These are phyloP conservation scores for Fusarium armeniacum DNA, from an alignment of 2,329 filamentous ascomycete genomes.

Conservation along the genomic window DNA sequence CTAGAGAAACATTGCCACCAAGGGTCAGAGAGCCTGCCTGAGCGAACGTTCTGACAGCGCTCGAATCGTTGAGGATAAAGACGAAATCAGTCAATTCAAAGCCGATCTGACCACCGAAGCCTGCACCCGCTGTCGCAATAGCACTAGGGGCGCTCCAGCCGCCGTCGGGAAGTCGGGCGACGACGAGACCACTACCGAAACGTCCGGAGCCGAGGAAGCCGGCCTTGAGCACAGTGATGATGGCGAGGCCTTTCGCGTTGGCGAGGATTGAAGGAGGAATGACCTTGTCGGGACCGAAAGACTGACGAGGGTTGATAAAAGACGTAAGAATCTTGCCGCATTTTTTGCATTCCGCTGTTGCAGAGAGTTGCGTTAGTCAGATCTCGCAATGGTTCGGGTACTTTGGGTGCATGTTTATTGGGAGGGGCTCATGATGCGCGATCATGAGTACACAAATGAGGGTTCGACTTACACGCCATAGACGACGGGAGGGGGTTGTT, in stretches of 20 bases:
- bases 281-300: slow-evolving; percentile 96
- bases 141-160: slow-evolving; percentile 86
- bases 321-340: slow-evolving; percentile 95
- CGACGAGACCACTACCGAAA: slow-evolving; percentile 85
- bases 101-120: slow-evolving; percentile 88
- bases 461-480: slow-evolving; percentile 72
- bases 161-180: slow-evolving; percentile 82
- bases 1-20: slow-evolving; percentile 95
- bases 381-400: slow-evolving; percentile 8
- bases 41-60: slow-evolving; percentile 92
- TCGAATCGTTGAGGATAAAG: slow-evolving; percentile 95
- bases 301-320: slow-evolving; percentile 92
- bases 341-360: slow-evolving; percentile 93
- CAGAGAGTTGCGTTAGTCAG: slow-evolving; percentile 27
- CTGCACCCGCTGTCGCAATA: slow-evolving; percentile 84
- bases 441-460: slow-evolving; percentile 26
- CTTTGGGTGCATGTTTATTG: slow-evolving; percentile 21
- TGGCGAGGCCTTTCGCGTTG: slow-evolving; percentile 90
- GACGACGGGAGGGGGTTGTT: slow-evolving; percentile 77
- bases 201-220: slow-evolving; percentile 87
- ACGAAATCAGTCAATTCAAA: slow-evolving; percentile 95
- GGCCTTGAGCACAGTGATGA: slow-evolving; percentile 88
- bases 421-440: slow-evolving; percentile 41
- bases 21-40: slow-evolving; percentile 92
- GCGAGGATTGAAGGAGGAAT: slow-evolving; percentile 92